A percentile compares a stretch with the other conserved stretches of the same genome.
phyloP scores from a whole-genome alignment of 2,329 filamentous ascomycete genomes.

The Penicillium sp. region DNA sequence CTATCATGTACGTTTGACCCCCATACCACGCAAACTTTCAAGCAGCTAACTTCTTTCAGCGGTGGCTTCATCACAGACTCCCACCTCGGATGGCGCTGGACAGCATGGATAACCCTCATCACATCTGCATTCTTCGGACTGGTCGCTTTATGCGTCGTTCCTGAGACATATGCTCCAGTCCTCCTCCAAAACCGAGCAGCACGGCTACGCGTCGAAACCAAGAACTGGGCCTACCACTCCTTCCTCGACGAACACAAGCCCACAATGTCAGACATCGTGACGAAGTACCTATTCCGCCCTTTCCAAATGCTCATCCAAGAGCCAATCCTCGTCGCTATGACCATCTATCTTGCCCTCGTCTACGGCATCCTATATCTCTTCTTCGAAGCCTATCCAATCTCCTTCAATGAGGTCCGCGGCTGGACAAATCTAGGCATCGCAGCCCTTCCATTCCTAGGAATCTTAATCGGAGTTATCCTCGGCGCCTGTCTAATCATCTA shows the following conservation, averaged over 20 bases:
- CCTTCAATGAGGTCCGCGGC: constrained; percentile 40
- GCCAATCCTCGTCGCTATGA: constrained; percentile 51
- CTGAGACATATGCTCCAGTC: constrained; percentile 53
- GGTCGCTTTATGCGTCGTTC: constrained; percentile 48
- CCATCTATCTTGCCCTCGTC: constrained; percentile 44
- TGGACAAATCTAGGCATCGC: constrained; percentile 40
- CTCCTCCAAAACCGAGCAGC: constrained; percentile 53
- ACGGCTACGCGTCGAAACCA: constrained; percentile 49
- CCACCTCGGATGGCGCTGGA: constrained; percentile 60
- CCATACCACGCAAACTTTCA: neutral
- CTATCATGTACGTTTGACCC: constrained; percentile 42
- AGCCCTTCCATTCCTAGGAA: constrained; percentile 40
- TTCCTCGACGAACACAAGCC: constrained; percentile 47
- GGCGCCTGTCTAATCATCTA: constrained; percentile 41
- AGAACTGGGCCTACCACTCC: constrained; percentile 50
- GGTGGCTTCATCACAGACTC: constrained; percentile 54
- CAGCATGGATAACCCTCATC: constrained; percentile 58
- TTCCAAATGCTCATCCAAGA: constrained; percentile 51
- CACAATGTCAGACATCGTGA: constrained; percentile 39
- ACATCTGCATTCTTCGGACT: constrained; percentile 45
- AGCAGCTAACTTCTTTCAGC: constrained; percentile 8
- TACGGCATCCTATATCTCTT: constrained; percentile 42
- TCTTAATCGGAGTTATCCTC: constrained; percentile 35
- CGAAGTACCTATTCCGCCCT: constrained; percentile 49
- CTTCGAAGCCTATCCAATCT: constrained; percentile 46